Conservation (phyloP, 176 grass and related monocot genomes). For the Oryza nivara region DNA sequence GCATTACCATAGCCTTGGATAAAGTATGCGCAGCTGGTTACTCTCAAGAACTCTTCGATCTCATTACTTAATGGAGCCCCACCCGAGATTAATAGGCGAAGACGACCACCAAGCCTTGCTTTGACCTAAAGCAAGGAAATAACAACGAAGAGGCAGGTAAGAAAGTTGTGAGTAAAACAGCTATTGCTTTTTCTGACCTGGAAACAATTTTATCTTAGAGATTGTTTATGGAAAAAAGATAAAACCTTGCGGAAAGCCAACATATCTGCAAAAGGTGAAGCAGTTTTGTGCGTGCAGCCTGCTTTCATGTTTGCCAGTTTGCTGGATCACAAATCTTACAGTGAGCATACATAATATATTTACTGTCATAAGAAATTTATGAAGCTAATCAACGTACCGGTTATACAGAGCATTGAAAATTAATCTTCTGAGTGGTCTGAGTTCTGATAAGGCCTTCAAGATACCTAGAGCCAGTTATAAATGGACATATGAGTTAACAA, state of each 20-base stretch:
- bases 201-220: constrained; percentile 7
- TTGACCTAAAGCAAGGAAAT: constrained; percentile 72
- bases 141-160: constrained; percentile 7
- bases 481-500: constrained; percentile 23
- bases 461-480: constrained; percentile 67
- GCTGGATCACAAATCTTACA: constrained; percentile 52
- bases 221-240: constrained; percentile 30
- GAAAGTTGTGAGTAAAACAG: constrained; percentile 24
- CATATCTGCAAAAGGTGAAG: constrained; percentile 87
- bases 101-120: constrained; percentile 82
- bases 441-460: constrained; percentile 78
- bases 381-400: constrained; percentile 59
- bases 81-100: constrained; percentile 93
- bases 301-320: constrained; percentile 85
- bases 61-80: constrained; percentile 88
- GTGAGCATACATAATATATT: constrained; percentile 30
- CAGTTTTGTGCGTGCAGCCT: constrained; percentile 82
- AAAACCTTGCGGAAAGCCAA: constrained; percentile 92
- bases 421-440: constrained; percentile 85
- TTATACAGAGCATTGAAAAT: constrained; percentile 97
- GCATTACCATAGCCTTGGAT: constrained; percentile 92
- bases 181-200: constrained; percentile 5
- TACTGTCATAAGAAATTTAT: constrained; percentile 41
- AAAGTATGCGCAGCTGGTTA: constrained; percentile 87
- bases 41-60: constrained; percentile 96